Conservation (phyloP, 108 stramenopile genomes). For the Nannochloropsis gaditana region DNA sequence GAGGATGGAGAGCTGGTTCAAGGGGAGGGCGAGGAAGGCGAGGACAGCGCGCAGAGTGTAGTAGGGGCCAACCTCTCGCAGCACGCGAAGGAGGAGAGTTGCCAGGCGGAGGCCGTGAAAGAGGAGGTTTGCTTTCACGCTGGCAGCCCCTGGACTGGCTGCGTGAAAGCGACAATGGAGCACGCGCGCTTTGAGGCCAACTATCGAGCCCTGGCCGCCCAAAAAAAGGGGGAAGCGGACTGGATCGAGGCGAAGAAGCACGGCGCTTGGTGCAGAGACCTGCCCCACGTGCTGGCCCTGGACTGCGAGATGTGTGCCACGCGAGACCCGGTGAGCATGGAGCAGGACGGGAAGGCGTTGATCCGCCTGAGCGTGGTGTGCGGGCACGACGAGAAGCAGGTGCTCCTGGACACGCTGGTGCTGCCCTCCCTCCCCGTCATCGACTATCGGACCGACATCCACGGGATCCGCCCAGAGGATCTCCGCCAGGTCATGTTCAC, state of each 20-base stretch:
- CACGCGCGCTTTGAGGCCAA: conserved; percentile 9
- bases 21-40: not conserved
- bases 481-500: conserved; percentile 77
- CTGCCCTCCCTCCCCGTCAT: conserved; percentile 81
- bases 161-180: not conserved
- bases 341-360: conserved; percentile 67
- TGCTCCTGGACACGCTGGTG: conserved; percentile 85
- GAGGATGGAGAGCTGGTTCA: not conserved
- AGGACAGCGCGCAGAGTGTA: too few species aligned
- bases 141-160: not conserved
- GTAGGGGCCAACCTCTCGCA: not conserved
- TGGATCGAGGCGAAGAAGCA: conserved; percentile 57
- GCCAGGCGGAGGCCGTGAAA: not conserved
- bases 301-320: conserved; percentile 95
- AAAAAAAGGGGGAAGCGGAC: not conserved
- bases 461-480: conserved; percentile 74
- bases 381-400: conserved; percentile 64
- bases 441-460: conserved; percentile 77
- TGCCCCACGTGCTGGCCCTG: conserved; percentile 84
- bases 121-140: not conserved
- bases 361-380: conserved; percentile 83
- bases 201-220: not conserved
- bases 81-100: not conserved
- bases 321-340: conserved; percentile 73
- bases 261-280: conserved; percentile 64